phyloP scores from a whole-genome alignment of 148 eudicot genomes.

The Arctostaphylos glauca region DNA sequence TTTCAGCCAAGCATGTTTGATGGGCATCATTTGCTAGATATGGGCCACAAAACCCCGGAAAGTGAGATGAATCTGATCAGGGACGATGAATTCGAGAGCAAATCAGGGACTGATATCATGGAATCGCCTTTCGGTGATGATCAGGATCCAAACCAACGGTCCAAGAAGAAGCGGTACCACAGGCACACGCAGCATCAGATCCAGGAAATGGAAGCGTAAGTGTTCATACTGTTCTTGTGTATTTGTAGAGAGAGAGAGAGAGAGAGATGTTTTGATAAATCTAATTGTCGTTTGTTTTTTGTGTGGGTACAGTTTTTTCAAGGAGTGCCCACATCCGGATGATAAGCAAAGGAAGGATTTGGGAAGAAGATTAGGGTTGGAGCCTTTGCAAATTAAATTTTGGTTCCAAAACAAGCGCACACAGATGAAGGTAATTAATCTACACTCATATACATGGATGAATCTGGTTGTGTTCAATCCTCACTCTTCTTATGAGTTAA shows the following conservation, averaged over 20 bases:
- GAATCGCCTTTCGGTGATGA: conserved; percentile 84
- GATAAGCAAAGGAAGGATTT: conserved; percentile 98
- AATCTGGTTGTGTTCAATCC: neutral
- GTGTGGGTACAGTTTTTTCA: conserved; percentile 63
- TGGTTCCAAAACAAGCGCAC: conserved; percentile 99
- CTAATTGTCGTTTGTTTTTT: neutral
- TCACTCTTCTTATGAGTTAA: neutral
- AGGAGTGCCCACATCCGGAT: conserved; percentile 98
- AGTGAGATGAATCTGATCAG: conserved; percentile 60
- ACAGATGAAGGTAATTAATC: conserved; percentile 79
- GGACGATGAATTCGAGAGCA: conserved; percentile 79
- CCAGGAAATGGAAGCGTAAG: conserved; percentile 93
- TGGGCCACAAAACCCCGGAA: conserved; percentile 52
- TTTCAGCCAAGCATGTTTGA: conserved; percentile 83
- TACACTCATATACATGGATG: neutral
- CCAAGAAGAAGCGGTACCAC: conserved; percentile 87
- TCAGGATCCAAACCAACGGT: conserved; percentile 79
- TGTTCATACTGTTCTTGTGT: neutral
- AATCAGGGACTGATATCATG: conserved; percentile 79
- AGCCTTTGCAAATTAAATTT: conserved; percentile 93
- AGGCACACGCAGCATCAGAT: conserved; percentile 98
- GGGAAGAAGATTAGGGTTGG: conserved; percentile 69
- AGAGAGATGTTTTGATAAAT: conserved; percentile 26
- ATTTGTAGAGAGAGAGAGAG: conserved; percentile 33
- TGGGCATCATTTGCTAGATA: conserved; percentile 56